Evolutionary conservation across 169 alveolate species (phyloP).

Genomic region (Plasmodium knowlesi): DNA sequence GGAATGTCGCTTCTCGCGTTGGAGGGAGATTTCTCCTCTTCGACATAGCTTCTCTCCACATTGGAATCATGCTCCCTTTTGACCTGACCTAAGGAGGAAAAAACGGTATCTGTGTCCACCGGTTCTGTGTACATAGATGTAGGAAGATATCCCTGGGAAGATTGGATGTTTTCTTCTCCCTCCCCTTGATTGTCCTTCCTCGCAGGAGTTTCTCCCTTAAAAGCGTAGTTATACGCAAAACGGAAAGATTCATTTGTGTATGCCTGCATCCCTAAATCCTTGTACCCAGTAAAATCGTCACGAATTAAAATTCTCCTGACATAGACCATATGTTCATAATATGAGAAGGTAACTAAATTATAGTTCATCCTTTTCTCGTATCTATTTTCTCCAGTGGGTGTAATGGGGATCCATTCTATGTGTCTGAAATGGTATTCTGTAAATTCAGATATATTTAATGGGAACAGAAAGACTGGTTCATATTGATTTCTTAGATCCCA

Average conservation of each 20-base stretch:
- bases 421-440: constrained; percentile 78
- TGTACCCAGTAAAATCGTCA: constrained; percentile 50
- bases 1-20: background rate
- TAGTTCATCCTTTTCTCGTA: background rate
- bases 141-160: too few relatives aligned
- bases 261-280: constrained; percentile 58
- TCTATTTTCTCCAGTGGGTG: background rate
- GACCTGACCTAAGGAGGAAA: background rate
- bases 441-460: constrained; percentile 79
- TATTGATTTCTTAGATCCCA: constrained; percentile 81
- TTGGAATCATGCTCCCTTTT: background rate
- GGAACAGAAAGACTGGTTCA: constrained; percentile 81
- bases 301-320: constrained; percentile 27
- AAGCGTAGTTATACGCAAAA: constrained; percentile 6
- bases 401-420: constrained; percentile 76
- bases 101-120: background rate
- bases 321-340: constrained; percentile 35
- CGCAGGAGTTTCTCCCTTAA: background rate
- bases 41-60: background rate
- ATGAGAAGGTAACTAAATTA: constrained; percentile 47
- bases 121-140: too few relatives aligned
- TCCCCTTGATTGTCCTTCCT: background rate
- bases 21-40: background rate
- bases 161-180: too few relatives aligned
- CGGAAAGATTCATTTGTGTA: background rate